A percentile compares a stretch with the other conserved stretches of the same genome.
These are phyloP conservation scores for Streptanthus diversifolius DNA, from an alignment of 345 rosid genomes.

Conservation along the genomic window DNA sequence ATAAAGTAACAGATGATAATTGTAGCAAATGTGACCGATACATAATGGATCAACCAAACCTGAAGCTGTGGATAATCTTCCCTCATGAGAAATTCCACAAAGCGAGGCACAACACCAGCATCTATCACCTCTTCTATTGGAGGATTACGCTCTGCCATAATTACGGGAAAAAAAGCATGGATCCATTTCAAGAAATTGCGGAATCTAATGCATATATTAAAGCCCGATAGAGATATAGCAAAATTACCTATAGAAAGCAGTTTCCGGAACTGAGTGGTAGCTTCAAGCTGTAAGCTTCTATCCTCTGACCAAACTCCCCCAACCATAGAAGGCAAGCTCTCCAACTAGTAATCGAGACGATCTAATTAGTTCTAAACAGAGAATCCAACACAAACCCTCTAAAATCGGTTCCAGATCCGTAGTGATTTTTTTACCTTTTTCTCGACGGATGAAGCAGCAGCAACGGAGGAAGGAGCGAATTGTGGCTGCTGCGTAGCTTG, in stretches of 20 bases:
- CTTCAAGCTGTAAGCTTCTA: conserved; percentile 57
- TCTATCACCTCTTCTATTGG: conserved; percentile 84
- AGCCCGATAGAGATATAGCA: background rate
- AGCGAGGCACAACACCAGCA: conserved; percentile 78
- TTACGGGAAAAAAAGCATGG: background rate
- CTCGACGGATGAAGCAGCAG: conserved; percentile 49
- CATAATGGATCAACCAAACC: conserved; percentile 36
- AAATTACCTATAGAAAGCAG: conserved; percentile 67
- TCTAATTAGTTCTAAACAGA: background rate
- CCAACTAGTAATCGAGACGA: conserved; percentile 44
- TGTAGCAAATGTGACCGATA: background rate
- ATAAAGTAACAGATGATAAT: background rate
- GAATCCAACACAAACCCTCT: background rate
- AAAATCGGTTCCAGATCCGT: conserved; percentile 4
- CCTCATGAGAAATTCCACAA: conserved; percentile 74
- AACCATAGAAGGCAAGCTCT: conserved; percentile 72
- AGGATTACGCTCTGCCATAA: conserved; percentile 63
- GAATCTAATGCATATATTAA: background rate
- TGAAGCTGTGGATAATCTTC: conserved; percentile 86
- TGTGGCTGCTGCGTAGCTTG: conserved; percentile 43
- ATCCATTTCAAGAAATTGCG: background rate
- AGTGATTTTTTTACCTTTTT: conserved; percentile 46
- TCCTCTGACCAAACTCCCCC: conserved; percentile 64
- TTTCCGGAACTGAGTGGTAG: conserved; percentile 80
- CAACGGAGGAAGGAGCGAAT: conserved; percentile 38